A percentile compares a stretch with the other conserved stretches of the same genome.
phyloP scores from a whole-genome alignment of 2,329 filamentous ascomycete genomes.

The Colletotrichum noveboracense region DNA sequence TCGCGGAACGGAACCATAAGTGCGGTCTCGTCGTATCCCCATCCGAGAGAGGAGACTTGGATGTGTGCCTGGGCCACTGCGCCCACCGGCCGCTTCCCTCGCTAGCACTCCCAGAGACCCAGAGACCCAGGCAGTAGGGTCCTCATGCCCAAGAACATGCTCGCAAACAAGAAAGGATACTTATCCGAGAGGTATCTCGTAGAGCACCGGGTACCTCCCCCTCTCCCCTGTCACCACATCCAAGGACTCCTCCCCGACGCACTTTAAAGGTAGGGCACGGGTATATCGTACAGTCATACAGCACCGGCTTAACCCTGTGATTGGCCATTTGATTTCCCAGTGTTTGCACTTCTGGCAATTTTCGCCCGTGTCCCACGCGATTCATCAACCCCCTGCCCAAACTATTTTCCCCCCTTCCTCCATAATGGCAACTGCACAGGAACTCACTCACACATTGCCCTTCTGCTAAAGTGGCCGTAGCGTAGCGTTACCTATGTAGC shows the following conservation, averaged over 20 bases:
- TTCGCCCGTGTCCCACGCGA: conserved; percentile 7
- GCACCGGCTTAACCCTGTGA: neutral
- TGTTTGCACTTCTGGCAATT: conserved; percentile 9
- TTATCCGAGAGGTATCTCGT: neutral
- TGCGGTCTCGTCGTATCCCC: neutral
- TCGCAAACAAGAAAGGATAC: neutral
- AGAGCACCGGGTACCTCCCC: neutral
- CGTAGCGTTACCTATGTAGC: neutral
- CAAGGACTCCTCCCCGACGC: neutral
- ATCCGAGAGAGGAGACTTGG: neutral
- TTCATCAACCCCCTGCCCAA: neutral
- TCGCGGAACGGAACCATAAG: neutral
- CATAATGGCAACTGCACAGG: neutral
- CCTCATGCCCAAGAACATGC: neutral
- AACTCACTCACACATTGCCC: neutral
- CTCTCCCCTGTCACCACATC: neutral
- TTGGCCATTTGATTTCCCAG: neutral
- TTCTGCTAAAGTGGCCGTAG: neutral
- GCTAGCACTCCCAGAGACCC: neutral
- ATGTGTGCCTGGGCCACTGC: neutral
- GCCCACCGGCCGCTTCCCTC: neutral
- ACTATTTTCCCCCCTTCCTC: neutral
- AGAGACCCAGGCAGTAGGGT: neutral
- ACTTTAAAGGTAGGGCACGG: neutral
- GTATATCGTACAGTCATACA: conserved; percentile 11